Evolutionary conservation across 345 rosid species (phyloP).

Genomic region (Linum trigynum): DNA sequence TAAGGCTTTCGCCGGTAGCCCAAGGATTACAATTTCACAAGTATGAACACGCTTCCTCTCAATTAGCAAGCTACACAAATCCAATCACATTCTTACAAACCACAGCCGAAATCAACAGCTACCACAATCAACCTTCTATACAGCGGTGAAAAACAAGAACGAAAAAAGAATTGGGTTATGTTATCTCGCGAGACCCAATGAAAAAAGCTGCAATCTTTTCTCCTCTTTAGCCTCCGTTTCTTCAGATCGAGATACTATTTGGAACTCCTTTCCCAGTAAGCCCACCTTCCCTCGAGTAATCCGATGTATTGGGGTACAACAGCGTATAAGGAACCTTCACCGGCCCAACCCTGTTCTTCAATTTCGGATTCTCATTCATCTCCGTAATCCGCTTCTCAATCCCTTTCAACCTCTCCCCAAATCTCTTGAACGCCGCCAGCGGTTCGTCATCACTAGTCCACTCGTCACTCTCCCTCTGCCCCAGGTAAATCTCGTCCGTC

Average conservation of each 20-base stretch:
- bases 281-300: conserved; percentile 49
- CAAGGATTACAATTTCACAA: too few relatives aligned
- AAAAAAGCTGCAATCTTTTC: background rate
- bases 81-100: too few relatives aligned
- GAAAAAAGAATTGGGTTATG: background rate
- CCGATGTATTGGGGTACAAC: conserved; percentile 64
- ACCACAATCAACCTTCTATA: too few relatives aligned
- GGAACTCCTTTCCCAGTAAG: conserved; percentile 88
- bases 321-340: conserved; percentile 73
- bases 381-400: conserved; percentile 48
- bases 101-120: too few relatives aligned
- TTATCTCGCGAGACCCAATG: background rate
- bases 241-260: conserved; percentile 70
- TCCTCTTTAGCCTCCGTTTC: too few relatives aligned
- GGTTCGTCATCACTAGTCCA: conserved; percentile 76
- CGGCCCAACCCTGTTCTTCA: conserved; percentile 72
- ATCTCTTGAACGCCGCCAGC: conserved; percentile 52
- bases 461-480: conserved; percentile 58
- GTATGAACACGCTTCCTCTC: too few relatives aligned
- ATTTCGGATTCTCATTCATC: conserved; percentile 47
- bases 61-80: too few relatives aligned
- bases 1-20: too few relatives aligned
- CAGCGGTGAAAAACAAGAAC: too few relatives aligned
- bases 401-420: conserved; percentile 36
- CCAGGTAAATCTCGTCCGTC: conserved; percentile 74